Base-by-base conservation (phyloP, 805 yeast genomes). In the Suhomyces sp. region DNA sequence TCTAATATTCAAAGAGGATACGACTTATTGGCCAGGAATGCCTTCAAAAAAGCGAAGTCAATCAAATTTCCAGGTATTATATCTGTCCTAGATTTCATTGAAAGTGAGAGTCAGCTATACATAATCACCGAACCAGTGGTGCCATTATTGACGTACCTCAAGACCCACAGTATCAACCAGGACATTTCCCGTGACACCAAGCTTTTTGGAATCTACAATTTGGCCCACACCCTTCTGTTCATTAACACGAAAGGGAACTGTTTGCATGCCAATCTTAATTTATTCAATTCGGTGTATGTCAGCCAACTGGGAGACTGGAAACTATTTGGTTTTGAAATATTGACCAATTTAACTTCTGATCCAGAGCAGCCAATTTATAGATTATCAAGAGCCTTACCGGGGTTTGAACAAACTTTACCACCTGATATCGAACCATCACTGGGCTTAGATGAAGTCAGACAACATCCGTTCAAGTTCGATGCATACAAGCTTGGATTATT, bases 291-390 rank as follows among this genome's bases (percentile, higher is more conserved):
- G 1, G 71, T 90, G 1, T 88, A 65, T 53, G 79, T 86, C 11
- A 82, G 76, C 36, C 33, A 36, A 9, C 73, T 69, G 19, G 95
- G 96, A 10, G 95, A 84, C 51, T 87, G 95, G 91, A 81, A 78
- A 40, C 54, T 90, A 18, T 83, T 84, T 39, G 95, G 96, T 1
- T 79, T 88, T 49, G 97, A 90, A 56, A 56, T 81, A 1, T 59
- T 78, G 22, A 70, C 82, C 2, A 73, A 67, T 36, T 53, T 73
- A 27, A 63, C 47, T 7, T 63, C 73, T 4, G 79, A 68, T 42
- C 70, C 72, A 13, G 70, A 71, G 13, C 66, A 60, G 32, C 71
- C 72, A 14, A 53, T 62, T 8, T 73, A 67, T 43, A 54, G 70
- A 23, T 53, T 54, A 26, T 68, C 53, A n/a, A 48, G 29, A 25